These are phyloP conservation scores for Lasiosphaeria hispida DNA, from an alignment of 495 filamentous ascomycete species.

Conservation along the genomic window DNA sequence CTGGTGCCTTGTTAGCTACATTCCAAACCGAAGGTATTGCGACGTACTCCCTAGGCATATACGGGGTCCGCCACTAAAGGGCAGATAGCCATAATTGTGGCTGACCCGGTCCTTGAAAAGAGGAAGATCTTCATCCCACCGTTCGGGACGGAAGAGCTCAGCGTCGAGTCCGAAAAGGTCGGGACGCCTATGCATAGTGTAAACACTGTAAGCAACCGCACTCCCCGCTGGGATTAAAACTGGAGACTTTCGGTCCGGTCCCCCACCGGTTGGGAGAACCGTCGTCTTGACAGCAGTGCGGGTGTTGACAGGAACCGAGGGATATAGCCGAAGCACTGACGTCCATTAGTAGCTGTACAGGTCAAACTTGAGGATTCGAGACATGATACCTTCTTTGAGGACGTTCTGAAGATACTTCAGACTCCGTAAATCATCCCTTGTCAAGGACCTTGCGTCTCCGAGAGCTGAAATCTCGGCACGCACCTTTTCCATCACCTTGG, in stretches of 20 bases:
- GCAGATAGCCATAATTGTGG: constrained; percentile 2
- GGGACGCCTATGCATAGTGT: constrained; percentile 3
- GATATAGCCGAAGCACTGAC: constrained; percentile 6
- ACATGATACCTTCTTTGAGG: constrained; percentile 6
- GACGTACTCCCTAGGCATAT: constrained; percentile 7
- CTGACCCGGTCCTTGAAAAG: constrained; percentile 8
- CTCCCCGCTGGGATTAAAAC: constrained; percentile 2
- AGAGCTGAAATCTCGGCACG: constrained; percentile 2
- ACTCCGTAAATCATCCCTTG: not conserved
- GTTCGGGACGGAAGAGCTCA: constrained; percentile 3
- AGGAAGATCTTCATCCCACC: constrained; percentile 8
- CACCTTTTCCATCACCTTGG: constrained; percentile 4
- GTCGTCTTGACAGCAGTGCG: constrained; percentile 3
- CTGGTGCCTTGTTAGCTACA: not conserved
- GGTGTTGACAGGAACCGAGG: constrained; percentile 7
- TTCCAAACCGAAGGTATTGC: not conserved
- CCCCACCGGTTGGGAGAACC: constrained; percentile 3
- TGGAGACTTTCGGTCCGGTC: constrained; percentile 7
- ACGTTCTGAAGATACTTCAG: constrained; percentile 10
- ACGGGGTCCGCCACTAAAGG: constrained; percentile 4
- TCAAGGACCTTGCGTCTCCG: constrained; percentile 1
- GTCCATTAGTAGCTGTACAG: not conserved
- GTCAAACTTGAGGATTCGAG: too few relatives aligned
- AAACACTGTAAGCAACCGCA: constrained; percentile 2
- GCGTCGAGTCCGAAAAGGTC: constrained; percentile 3